Percentiles rank a stretch among this genome's conserved stretches.
Evolutionary conservation across 2,329 filamentous ascomycete genomes (phyloP).

Genomic region (Tolypocladium amazonense): DNA sequence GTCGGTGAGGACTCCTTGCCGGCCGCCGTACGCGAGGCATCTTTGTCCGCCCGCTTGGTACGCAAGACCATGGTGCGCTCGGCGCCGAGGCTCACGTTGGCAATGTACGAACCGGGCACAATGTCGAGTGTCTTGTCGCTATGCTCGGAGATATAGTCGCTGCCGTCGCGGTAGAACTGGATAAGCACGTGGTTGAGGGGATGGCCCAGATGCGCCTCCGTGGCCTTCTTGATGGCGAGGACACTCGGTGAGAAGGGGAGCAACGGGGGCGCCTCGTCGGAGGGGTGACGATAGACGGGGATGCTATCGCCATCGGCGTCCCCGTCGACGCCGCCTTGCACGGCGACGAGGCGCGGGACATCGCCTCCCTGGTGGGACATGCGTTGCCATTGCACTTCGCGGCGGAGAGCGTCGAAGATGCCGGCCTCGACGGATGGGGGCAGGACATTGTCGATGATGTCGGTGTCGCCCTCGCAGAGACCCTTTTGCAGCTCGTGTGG

Average conservation of each 20-base stretch:
- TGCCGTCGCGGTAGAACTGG: constrained; percentile 80
- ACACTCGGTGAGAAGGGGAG: constrained; percentile 67
- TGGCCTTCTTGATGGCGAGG: constrained; percentile 51
- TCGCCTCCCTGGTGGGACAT: constrained; percentile 91
- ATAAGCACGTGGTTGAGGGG: constrained; percentile 84
- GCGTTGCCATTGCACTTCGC: constrained; percentile 76
- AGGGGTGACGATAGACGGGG: constrained; percentile 90
- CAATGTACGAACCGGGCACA: constrained; percentile 67
- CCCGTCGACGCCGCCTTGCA: constrained; percentile 61
- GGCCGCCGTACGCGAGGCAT: constrained; percentile 12
- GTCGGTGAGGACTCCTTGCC: background rate
- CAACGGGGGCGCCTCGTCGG: constrained; percentile 75
- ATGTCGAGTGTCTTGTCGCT: constrained; percentile 97
- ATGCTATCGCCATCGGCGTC: constrained; percentile 59
- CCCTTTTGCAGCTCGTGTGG: constrained; percentile 26
- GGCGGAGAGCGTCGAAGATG: constrained; percentile 59
- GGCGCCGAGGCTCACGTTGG: constrained; percentile 89
- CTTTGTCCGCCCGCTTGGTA: constrained; percentile 56
- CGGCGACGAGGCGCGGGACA: constrained; percentile 82
- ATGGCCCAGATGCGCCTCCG: constrained; percentile 67
- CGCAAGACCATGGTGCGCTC: constrained; percentile 83
- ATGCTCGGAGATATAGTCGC: constrained; percentile 91
- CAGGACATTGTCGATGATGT: constrained; percentile 61
- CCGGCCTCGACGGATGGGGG: constrained; percentile 41
- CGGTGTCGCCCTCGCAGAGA: constrained; percentile 74